Evolutionary conservation across 345 rosid genomes (phyloP).

Genomic region (Citrus trifoliata): DNA sequence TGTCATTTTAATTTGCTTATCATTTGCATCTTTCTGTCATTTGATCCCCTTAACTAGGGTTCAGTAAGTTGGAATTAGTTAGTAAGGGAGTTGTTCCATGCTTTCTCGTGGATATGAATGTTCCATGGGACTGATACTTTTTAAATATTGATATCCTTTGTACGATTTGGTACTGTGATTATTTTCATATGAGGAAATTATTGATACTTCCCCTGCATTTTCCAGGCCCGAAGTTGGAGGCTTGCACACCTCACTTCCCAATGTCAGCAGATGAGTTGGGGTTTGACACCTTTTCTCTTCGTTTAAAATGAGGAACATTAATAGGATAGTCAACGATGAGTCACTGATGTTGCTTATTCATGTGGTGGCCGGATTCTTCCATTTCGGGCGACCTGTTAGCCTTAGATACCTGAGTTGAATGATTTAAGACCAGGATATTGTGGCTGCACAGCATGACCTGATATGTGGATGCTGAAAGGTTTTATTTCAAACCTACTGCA

Average conservation of each 20-base stretch:
- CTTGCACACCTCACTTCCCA: slow-evolving; percentile 31
- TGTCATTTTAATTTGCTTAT: not conserved
- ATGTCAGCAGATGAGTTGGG: slow-evolving; percentile 28
- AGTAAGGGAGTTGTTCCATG: slow-evolving; percentile 3
- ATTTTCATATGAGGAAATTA: slow-evolving; percentile 23
- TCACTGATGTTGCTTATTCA: slow-evolving; percentile 15
- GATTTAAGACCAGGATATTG: slow-evolving; percentile 21
- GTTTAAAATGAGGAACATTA: slow-evolving; percentile 18
- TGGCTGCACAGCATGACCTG: slow-evolving; percentile 27
- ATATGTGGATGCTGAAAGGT: slow-evolving; percentile 21
- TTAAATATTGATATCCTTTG: slow-evolving; percentile 12
- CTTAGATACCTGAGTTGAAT: slow-evolving; percentile 23
- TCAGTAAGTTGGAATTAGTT: not conserved
- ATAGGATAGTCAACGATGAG: slow-evolving; percentile 8
- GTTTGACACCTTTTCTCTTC: slow-evolving; percentile 27
- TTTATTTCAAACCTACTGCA: slow-evolving; percentile 20
- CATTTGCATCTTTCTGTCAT: not conserved
- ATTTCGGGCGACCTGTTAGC: slow-evolving; percentile 25
- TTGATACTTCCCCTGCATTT: slow-evolving; percentile 44
- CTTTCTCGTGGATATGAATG: slow-evolving; percentile 9
- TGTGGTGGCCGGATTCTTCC: slow-evolving; percentile 18
- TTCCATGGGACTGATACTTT: slow-evolving; percentile 3
- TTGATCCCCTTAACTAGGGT: not conserved
- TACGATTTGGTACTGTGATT: slow-evolving; percentile 11
- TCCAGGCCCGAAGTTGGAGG: slow-evolving; percentile 42